phyloP scores from a whole-genome alignment of 106 monocot genomes.

The Gastrodia elata region DNA sequence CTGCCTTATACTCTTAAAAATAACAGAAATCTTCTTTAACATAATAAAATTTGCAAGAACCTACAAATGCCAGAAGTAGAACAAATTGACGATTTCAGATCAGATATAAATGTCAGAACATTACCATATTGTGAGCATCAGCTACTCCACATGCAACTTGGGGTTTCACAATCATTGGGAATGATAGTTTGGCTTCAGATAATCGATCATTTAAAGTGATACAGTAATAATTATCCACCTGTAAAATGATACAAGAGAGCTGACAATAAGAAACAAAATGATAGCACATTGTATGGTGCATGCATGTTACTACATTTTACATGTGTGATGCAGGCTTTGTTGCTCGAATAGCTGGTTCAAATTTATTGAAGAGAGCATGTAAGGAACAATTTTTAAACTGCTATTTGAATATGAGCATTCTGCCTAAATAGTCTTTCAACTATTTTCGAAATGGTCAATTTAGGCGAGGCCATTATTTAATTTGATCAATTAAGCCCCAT shows the following conservation, averaged over 20 bases:
- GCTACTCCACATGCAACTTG: constrained; percentile 93
- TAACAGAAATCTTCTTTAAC: background rate
- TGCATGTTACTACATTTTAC: background rate
- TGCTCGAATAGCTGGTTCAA: too few species aligned
- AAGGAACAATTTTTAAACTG: too few species aligned
- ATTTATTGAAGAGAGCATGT: too few species aligned
- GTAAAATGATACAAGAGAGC: constrained; percentile 4
- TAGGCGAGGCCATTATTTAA: too few species aligned
- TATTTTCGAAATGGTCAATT: too few species aligned
- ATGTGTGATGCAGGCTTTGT: too few species aligned
- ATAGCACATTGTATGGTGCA: background rate
- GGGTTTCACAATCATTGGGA: constrained; percentile 91
- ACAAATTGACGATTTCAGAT: background rate
- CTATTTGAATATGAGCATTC: too few species aligned
- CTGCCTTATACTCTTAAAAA: background rate
- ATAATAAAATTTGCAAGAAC: background rate
- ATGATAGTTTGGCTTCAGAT: constrained; percentile 50
- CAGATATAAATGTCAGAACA: constrained; percentile 9
- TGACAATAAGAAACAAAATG: background rate
- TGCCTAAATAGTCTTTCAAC: too few species aligned
- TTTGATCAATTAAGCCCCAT: too few species aligned
- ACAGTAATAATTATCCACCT: constrained; percentile 65
- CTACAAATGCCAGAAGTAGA: background rate
- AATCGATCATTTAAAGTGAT: constrained; percentile 36
- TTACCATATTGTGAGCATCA: constrained; percentile 91